A percentile compares a stretch with the other conserved stretches of the same genome.
Conservation (phyloP, 345 rosid genomes). For the Lepidium africanum region DNA sequence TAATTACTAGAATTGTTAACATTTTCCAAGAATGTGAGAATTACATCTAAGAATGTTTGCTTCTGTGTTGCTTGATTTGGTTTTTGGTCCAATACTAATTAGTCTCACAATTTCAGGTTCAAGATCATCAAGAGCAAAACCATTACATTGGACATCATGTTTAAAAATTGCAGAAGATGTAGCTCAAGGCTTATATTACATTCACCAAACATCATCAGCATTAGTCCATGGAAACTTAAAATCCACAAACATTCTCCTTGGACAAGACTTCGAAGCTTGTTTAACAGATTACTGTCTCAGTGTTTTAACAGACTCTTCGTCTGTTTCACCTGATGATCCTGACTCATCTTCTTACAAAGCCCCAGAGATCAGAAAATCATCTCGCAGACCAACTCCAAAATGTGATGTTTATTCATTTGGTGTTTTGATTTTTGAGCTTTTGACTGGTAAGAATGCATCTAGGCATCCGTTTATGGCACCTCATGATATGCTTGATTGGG, state of each 20-base stretch:
- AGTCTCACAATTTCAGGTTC: constrained; percentile 47
- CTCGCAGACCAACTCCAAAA: constrained; percentile 47
- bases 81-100: background rate
- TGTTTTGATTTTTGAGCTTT: constrained; percentile 68
- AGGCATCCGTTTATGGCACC: constrained; percentile 80
- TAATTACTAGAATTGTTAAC: background rate
- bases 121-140: constrained; percentile 75
- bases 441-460: constrained; percentile 72
- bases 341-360: constrained; percentile 61
- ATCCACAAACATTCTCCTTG: constrained; percentile 81
- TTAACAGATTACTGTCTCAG: constrained; percentile 81
- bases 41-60: constrained; percentile 19
- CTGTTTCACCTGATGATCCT: constrained; percentile 48
- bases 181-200: constrained; percentile 78
- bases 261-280: constrained; percentile 87
- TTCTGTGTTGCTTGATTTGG: background rate
- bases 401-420: constrained; percentile 88
- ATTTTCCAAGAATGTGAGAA: background rate
- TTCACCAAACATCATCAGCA: constrained; percentile 76
- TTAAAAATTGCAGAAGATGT: constrained; percentile 97
- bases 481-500: constrained; percentile 77
- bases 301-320: constrained; percentile 49
- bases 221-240: constrained; percentile 84
- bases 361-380: constrained; percentile 72
- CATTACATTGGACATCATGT: constrained; percentile 96